These are phyloP conservation scores for Talaromyces albobiverticillius DNA, from an alignment of 2,329 filamentous ascomycete species.

Conservation along the genomic window DNA sequence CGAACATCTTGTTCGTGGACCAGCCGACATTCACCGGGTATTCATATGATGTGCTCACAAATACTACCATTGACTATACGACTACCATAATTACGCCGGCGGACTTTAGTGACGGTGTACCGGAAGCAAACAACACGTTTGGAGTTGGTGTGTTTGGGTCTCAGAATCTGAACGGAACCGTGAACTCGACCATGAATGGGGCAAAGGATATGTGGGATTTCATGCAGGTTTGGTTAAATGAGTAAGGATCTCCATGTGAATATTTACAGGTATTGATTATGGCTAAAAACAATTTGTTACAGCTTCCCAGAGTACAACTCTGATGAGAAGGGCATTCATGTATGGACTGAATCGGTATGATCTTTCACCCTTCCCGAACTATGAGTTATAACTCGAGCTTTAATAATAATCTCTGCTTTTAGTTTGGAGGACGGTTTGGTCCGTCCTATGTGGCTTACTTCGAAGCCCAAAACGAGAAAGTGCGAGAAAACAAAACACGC, in stretches of 20 bases:
- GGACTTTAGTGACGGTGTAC: slow-evolving; percentile 13
- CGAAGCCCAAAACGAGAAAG: slow-evolving; percentile 33
- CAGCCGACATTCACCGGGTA: slow-evolving; percentile 55
- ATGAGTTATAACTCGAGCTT: no score
- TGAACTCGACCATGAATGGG: slow-evolving; percentile 45
- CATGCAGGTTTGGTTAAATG: slow-evolving; percentile 47
- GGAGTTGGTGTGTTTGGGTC: slow-evolving; percentile 52
- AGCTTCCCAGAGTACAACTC: slow-evolving; percentile 37
- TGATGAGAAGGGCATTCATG: slow-evolving; percentile 27
- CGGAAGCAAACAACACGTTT: slow-evolving; percentile 51
- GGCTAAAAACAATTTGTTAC: neutral
- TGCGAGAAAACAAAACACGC: slow-evolving; percentile 35
- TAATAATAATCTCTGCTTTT: slow-evolving; percentile 19
- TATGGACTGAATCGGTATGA: slow-evolving; percentile 29
- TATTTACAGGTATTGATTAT: neutral
- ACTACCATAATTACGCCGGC: neutral
- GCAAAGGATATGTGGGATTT: slow-evolving; percentile 54
- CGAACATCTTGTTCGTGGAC: slow-evolving; percentile 65
- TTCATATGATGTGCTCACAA: slow-evolving; percentile 37
- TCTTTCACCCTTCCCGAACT: neutral
- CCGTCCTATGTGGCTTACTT: slow-evolving; percentile 37
- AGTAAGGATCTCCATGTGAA: slow-evolving; percentile 6
- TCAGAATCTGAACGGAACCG: slow-evolving; percentile 33
- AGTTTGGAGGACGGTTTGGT: slow-evolving; percentile 35
- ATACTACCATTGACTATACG: neutral